Evolutionary conservation across 2,329 filamentous ascomycete species (phyloP).

Genomic region (Fusarium begoniae): DNA sequence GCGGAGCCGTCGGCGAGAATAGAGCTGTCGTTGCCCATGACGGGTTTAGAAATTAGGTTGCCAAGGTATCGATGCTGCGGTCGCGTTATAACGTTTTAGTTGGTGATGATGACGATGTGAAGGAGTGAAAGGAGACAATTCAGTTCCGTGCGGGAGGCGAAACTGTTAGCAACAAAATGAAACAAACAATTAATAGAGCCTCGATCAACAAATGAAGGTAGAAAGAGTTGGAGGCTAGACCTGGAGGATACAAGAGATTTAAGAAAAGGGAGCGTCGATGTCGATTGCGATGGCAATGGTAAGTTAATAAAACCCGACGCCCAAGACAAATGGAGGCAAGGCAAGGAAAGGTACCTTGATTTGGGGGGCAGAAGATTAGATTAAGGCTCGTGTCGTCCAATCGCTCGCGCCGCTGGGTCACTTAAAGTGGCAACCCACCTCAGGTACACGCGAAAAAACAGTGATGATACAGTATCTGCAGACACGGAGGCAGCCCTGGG

Average conservation of each 20-base stretch:
- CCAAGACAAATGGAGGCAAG: neutral
- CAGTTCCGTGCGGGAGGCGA: constrained; percentile 4
- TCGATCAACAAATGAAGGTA: constrained; percentile 31
- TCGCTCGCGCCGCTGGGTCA: constrained; percentile 26
- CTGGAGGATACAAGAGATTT: constrained; percentile 26
- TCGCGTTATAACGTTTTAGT: constrained; percentile 7
- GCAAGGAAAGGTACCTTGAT: neutral
- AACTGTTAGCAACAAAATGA: constrained; percentile 2
- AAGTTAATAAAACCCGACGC: constrained; percentile 30
- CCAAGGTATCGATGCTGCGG: constrained; percentile 15
- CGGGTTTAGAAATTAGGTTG: constrained; percentile 17
- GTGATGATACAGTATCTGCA: constrained; percentile 21
- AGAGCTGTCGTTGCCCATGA: constrained; percentile 53
- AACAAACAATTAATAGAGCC: constrained; percentile 23
- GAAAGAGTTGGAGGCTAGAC: neutral
- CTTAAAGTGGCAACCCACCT: constrained; percentile 26
- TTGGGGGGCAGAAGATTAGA: constrained; percentile 33
- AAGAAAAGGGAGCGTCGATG: constrained; percentile 32
- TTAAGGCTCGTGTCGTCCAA: constrained; percentile 33
- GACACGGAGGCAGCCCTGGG: constrained; percentile 16
- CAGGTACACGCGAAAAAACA: constrained; percentile 23
- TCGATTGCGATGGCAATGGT: constrained; percentile 20
- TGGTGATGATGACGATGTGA: neutral
- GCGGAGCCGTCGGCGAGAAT: constrained; percentile 45
- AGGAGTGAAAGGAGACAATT: constrained; percentile 9